A percentile compares a stretch with the other conserved stretches of the same genome.
phyloP scores from a whole-genome alignment of 1,139 yeast genomes.

The Trichomonascaceae sp. region DNA sequence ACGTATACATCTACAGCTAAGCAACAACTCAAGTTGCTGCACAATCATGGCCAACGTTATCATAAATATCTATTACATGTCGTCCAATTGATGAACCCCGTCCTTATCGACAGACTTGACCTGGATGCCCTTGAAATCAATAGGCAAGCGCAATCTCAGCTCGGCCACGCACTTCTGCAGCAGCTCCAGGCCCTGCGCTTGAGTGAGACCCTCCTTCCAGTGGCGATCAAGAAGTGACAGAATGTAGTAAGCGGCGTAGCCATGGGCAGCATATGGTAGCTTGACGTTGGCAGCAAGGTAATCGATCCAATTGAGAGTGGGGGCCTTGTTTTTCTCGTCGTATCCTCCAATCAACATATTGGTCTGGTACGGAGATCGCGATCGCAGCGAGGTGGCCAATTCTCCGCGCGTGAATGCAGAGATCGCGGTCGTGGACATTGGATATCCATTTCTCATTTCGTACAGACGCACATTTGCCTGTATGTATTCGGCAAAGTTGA shows the following conservation, averaged over 20 bases:
- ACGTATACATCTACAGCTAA: no score
- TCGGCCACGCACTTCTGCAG: conserved; percentile 66
- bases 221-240: conserved; percentile 85
- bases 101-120: conserved; percentile 61
- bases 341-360: conserved; percentile 80
- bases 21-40: no score
- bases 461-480: conserved; percentile 87
- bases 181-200: conserved; percentile 69
- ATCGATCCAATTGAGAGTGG: conserved; percentile 81
- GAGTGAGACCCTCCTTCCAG: conserved; percentile 62
- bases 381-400: conserved; percentile 76
- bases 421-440: conserved; percentile 55
- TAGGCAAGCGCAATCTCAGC: conserved; percentile 78
- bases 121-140: conserved; percentile 84
- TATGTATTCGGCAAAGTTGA: conserved; percentile 88
- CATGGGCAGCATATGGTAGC: conserved; percentile 93
- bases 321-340: conserved; percentile 47
- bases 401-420: conserved; percentile 83
- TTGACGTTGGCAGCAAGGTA: conserved; percentile 86
- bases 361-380: conserved; percentile 82
- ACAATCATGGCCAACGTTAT: no score
- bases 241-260: conserved; percentile 91
- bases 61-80: no score
- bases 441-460: conserved; percentile 75
- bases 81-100: conserved; percentile 36